A percentile compares a stretch with the other conserved stretches of the same genome.
phyloP scores from a whole-genome alignment of 148 eudicot genomes.

The Vaccinium myrtillus region DNA sequence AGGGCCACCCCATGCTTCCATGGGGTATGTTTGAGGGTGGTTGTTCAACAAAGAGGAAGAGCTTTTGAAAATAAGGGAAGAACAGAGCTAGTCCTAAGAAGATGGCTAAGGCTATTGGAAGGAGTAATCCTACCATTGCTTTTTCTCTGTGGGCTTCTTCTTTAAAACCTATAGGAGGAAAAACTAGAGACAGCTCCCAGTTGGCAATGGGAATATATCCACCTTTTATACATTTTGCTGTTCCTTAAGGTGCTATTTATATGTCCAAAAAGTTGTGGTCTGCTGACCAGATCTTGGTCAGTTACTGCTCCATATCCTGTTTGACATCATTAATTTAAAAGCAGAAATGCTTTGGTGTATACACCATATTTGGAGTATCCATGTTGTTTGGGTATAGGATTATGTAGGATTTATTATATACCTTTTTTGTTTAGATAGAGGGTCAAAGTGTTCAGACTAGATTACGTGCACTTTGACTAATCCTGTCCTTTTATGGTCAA shows the following conservation, averaged over 20 bases:
- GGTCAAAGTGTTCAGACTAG: no score
- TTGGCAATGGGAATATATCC: background rate
- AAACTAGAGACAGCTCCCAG: background rate
- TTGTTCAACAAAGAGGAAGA: slow-evolving; percentile 11
- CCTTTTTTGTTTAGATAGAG: no score
- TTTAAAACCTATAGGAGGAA: background rate
- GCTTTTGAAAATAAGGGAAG: background rate
- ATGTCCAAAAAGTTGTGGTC: background rate
- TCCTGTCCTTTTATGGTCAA: no score
- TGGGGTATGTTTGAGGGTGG: slow-evolving; percentile 24
- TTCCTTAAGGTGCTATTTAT: background rate
- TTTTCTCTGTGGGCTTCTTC: background rate
- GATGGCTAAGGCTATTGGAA: slow-evolving; percentile 6
- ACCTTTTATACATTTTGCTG: background rate
- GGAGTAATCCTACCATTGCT: background rate
- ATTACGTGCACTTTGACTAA: no score
- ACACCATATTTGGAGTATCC: no score
- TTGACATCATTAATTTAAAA: background rate
- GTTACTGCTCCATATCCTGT: background rate
- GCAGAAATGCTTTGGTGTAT: no score
- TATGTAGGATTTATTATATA: no score
- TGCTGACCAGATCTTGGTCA: background rate
- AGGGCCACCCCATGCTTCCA: slow-evolving; percentile 56
- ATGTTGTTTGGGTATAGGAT: no score
- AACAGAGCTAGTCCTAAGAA: slow-evolving; percentile 29